Base-by-base conservation (phyloP, 148 eudicot genomes). In the Oxyria digyna region DNA sequence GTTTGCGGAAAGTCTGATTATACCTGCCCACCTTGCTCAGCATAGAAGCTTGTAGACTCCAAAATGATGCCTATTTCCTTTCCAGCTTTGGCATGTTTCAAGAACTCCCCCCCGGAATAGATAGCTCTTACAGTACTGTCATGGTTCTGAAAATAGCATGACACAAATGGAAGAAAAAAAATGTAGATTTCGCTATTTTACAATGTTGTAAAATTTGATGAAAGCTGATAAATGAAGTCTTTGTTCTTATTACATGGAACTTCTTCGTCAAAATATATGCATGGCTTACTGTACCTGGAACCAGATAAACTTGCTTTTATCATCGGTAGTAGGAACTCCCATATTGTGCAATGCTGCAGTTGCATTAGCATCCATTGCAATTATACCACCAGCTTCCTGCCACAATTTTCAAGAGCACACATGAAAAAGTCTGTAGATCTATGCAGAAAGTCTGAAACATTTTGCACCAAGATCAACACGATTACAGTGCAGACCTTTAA, bases 11-110 rank as follows among this genome's bases (percentile, higher is more conserved):
- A 43, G 5, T 43, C 18, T 43, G 4, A 43, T 43, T 13, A 27
- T 82, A 94, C 98, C 98, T 94, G 98, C 73, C 98, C 98, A 78
- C 98, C 98, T 85, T 94, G 98, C 78, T 94, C 98, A 67, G 98
- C 97, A 79, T 94, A 94, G 79, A 94, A 94, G 77, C 87, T 86
- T n/a, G 97, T 94, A 66, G 82, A 84, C 75, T 88, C 92, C 40
- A 94, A 86, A 72, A 94, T 62, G 62, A 94, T 68, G 75, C 97
- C 98, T 78, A 86, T 82, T 77, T 94, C 96, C 64, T 80, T 77
- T 46, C 83, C 85, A 75, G 80, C 85, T 72, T 40, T 79, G 74
- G 76, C 82, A 76, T 76, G 78, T 77, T 88, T 89, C 78, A 83
- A 63, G 76, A 85, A 94, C 49, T 88, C 92, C 45, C 74, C 74